These are phyloP conservation scores for Aspergillus hortae DNA, from an alignment of 2,329 filamentous ascomycete genomes.

Conservation along the genomic window DNA sequence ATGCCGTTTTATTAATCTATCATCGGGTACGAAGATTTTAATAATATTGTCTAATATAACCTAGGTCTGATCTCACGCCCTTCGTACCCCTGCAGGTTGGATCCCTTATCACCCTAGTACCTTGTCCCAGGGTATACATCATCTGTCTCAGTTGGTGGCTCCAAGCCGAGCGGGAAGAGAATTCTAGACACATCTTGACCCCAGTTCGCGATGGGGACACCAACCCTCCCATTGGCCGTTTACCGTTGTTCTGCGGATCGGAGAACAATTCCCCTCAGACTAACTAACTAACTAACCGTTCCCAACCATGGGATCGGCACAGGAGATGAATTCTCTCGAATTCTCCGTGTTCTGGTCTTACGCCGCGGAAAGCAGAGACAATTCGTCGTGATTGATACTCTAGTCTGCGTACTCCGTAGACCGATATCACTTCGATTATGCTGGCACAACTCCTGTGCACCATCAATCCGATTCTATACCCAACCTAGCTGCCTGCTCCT, in stretches of 20 bases:
- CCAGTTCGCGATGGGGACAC: conserved; percentile 4
- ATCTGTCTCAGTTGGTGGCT: conserved; percentile 12
- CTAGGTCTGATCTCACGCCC: no score
- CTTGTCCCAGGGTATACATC: conserved; percentile 5
- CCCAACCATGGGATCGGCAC: neutral
- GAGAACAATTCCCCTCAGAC: neutral
- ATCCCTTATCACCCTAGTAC: neutral
- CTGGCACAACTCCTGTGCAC: no score
- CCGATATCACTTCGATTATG: no score
- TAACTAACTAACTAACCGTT: neutral
- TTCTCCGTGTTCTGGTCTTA: no score
- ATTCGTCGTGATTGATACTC: no score
- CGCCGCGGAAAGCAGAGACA: no score
- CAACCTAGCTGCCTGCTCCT: neutral
- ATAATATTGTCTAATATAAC: no score
- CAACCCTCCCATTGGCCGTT: neutral
- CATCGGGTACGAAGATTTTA: no score
- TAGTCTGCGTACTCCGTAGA: no score
- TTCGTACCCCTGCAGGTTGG: no score
- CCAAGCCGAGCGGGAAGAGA: conserved; percentile 8
- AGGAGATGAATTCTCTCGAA: no score
- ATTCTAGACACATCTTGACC: conserved; percentile 14
- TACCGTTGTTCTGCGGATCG: neutral
- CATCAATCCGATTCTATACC: no score
- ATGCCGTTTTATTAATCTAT: neutral